Base-by-base conservation (phyloP, 1,139 yeast species). In the Lodderomyces oxycetoniae region DNA sequence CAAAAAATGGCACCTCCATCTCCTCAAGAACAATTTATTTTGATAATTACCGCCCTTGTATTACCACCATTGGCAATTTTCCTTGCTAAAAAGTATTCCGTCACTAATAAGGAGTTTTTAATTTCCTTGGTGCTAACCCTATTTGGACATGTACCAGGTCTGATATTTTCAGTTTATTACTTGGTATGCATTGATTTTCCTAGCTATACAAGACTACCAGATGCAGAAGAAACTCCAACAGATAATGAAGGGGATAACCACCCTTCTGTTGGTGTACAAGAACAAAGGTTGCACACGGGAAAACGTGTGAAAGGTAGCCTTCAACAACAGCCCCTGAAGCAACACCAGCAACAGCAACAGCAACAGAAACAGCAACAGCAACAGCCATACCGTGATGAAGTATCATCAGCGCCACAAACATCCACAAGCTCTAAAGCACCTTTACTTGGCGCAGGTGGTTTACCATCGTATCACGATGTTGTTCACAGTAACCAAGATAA, bases 31-130 rank as follows among this genome's bases (percentile, higher is more conserved):
- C 51, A 39, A 26, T 33, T 57, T 13, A 48, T 67, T 16, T 53
- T 67, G 42, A 52, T 54, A 12, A 28, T 62, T 7, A 48, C 63
- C 44, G 67, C 61, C 8, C 38, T 64, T 11, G 41, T 66, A 5
- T 41, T 66, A 30, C 73, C 73, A 4, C 73, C 73, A 3, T 52
- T 64, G 30, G 68, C 72, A 1, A 50, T 66, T 11, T 57, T 57
- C 33, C 45, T 67, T 13, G 44, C 62, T 33, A 47, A 47, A 12
- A 52, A 53, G 31, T 24, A 24, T 12, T 45, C 57, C 17, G 42
- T 62, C 21, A 53, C 50, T 33, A 63, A 63, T 39, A 59, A 56
- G 44, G 70, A 64, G 40, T 56, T 62, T 32, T 52, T 62, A 29
- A 55, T 66, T 5, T 48, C 61, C 2, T 47, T 63, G 4, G 35